phyloP scores from a whole-genome alignment of 257 asterid species.

The Verbascum thapsus region DNA sequence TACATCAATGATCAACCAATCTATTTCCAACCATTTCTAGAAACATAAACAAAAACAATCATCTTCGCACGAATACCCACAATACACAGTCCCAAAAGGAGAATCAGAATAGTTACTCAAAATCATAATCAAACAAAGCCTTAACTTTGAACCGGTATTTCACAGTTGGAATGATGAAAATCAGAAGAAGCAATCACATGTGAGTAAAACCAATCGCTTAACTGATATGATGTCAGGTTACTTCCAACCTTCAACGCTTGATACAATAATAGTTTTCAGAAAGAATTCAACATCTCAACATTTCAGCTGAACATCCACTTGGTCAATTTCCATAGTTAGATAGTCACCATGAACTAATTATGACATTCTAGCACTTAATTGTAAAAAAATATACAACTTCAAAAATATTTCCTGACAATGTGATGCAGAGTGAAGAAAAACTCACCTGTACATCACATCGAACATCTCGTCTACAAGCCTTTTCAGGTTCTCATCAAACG shows the following conservation, averaged over 20 bases:
- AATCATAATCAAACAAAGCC: too few species aligned
- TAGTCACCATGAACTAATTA: not conserved
- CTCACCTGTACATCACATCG: slow-evolving; percentile 88
- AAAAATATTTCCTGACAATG: not conserved
- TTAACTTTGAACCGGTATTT: too few species aligned
- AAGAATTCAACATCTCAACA: not conserved
- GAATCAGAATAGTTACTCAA: too few species aligned
- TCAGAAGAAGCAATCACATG: not conserved
- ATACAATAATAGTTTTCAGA: too few species aligned
- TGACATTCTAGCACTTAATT: not conserved
- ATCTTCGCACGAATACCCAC: too few species aligned
- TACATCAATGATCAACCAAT: too few species aligned
- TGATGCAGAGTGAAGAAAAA: not conserved
- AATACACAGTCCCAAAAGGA: too few species aligned
- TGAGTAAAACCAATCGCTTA: not conserved
- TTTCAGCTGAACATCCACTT: not conserved
- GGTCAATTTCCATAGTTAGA: not conserved
- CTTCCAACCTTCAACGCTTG: not conserved
- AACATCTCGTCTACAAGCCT: slow-evolving; percentile 85
- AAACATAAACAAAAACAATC: too few species aligned
- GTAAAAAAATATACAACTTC: not conserved
- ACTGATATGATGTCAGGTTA: not conserved
- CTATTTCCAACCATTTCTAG: too few species aligned
- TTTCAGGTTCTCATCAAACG: slow-evolving; percentile 76
- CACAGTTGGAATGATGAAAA: too few species aligned